Conservation (phyloP, 2,329 filamentous ascomycete species). For the Pseudocercospora ulei region DNA sequence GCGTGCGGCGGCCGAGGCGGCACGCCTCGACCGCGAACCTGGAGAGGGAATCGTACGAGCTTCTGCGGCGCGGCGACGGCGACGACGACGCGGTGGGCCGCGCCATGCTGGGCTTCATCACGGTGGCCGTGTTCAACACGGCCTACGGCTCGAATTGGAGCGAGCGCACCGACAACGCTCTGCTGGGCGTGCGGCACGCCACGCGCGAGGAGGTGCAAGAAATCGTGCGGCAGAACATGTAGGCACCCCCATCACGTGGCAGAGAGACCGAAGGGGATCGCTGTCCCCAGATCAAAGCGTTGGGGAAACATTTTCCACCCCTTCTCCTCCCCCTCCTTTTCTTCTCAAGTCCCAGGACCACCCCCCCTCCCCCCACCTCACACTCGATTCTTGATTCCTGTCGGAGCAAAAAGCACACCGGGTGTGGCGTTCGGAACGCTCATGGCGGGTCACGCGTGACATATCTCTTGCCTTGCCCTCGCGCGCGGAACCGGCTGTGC, state of each 20-base stretch:
- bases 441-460: slow-evolving; percentile 5
- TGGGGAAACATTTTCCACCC: no score
- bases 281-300: no score
- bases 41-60: slow-evolving; percentile 29
- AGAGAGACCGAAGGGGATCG: neutral
- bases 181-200: slow-evolving; percentile 33
- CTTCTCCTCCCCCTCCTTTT: no score
- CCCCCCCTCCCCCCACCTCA: no score
- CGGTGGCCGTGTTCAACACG: slow-evolving; percentile 25
- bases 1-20: slow-evolving; percentile 25
- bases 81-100: slow-evolving; percentile 19
- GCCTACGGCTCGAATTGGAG: slow-evolving; percentile 33
- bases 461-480: slow-evolving; percentile 15
- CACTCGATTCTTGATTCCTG: no score
- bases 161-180: slow-evolving; percentile 32
- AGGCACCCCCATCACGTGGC: neutral
- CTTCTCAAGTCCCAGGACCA: no score
- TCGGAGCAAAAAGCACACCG: no score
- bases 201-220: slow-evolving; percentile 28
- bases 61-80: slow-evolving; percentile 28
- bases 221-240: slow-evolving; percentile 24
- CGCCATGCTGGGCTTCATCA: slow-evolving; percentile 30
- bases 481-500: slow-evolving; percentile 18
- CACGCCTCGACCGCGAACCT: slow-evolving; percentile 26
- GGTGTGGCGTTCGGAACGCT: neutral